A percentile compares a stretch with the other conserved stretches of the same genome.
Conservation (phyloP, 2,329 filamentous ascomycete species). For the Sordariomycetes sp. region DNA sequence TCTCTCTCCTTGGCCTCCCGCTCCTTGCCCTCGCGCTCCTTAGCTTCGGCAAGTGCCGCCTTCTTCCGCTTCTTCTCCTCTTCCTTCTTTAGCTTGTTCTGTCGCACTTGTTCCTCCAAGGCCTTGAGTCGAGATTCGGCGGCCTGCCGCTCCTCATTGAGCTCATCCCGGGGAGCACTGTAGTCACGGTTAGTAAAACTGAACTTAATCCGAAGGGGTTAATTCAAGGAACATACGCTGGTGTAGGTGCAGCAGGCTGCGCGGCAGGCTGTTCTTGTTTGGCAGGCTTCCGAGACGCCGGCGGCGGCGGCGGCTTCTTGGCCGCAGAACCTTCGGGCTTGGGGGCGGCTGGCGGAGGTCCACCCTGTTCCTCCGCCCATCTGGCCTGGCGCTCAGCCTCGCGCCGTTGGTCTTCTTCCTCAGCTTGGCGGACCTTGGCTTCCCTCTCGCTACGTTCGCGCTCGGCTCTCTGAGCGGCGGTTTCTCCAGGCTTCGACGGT, state of each 20-base stretch:
- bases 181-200: neutral
- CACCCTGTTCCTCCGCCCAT: conserved; percentile 65
- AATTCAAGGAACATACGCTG: neutral
- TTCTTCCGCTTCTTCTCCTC: conserved; percentile 92
- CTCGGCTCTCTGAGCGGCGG: conserved; percentile 72
- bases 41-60: conserved; percentile 74
- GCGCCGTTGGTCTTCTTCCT: conserved; percentile 84
- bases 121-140: conserved; percentile 75
- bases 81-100: conserved; percentile 90
- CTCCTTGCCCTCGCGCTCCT: conserved; percentile 49
- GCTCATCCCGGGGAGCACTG: conserved; percentile 71
- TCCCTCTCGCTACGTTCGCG: conserved; percentile 81
- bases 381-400: conserved; percentile 80
- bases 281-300: conserved; percentile 55
- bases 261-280: conserved; percentile 49
- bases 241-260: conserved; percentile 19
- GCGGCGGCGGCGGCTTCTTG: conserved; percentile 67
- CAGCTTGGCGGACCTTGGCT: conserved; percentile 76
- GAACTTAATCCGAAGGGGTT: neutral
- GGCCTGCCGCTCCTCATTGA: conserved; percentile 69
- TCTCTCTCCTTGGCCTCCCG: conserved; percentile 3
- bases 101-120: conserved; percentile 85
- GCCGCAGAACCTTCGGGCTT: conserved; percentile 27
- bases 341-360: conserved; percentile 40
- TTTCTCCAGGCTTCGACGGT: conserved; percentile 69